These are phyloP conservation scores for Sclerotinia trifoliorum DNA, from an alignment of 2,329 filamentous ascomycete species.

Conservation along the genomic window DNA sequence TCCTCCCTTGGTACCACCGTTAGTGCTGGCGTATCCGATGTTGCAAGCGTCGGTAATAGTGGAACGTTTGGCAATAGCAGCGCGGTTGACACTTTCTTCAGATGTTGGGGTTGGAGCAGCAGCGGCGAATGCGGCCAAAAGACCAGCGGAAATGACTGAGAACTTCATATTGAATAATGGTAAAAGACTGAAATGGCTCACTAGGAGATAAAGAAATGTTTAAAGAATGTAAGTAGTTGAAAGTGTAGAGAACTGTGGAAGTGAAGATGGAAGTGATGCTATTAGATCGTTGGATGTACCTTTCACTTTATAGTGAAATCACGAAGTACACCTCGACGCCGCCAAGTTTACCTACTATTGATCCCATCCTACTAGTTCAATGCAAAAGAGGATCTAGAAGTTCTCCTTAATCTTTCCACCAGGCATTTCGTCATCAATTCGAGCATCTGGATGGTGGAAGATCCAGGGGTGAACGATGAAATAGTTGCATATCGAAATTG, in stretches of 20 bases:
- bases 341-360: constrained; percentile 5
- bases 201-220: background rate
- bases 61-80: constrained; percentile 46
- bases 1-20: constrained; percentile 48
- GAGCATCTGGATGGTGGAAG: background rate
- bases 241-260: constrained; percentile 5
- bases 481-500: background rate
- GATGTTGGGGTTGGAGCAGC: constrained; percentile 20
- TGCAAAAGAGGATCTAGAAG: constrained; percentile 6
- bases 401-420: background rate
- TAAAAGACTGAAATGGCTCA: constrained; percentile 4
- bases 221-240: background rate
- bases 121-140: constrained; percentile 18
- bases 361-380: background rate
- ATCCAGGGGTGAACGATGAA: background rate
- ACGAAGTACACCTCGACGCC: too few relatives aligned
- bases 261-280: background rate
- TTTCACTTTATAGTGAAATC: constrained; percentile 12
- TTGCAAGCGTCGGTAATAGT: constrained; percentile 37
- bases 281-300: background rate
- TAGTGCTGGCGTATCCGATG: constrained; percentile 48
- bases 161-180: constrained; percentile 18
- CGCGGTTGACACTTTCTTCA: constrained; percentile 17
- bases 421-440: background rate
- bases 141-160: constrained; percentile 16